Percentiles rank a stretch among this genome's conserved stretches.
These are phyloP conservation scores for Aspergillus caelatus DNA, from an alignment of 2,329 filamentous ascomycete genomes.

Conservation along the genomic window DNA sequence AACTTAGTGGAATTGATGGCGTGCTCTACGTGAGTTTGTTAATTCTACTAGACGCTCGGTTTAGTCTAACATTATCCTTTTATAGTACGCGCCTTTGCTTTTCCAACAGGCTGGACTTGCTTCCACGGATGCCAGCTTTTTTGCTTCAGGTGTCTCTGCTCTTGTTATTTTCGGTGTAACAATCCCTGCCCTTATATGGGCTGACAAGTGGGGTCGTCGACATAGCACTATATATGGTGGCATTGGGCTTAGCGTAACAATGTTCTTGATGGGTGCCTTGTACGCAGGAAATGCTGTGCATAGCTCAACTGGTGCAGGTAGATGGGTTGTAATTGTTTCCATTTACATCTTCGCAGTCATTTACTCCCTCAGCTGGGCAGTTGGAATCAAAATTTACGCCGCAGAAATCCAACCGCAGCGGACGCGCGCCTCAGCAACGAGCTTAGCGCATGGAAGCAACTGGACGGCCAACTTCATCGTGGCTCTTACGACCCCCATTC, in stretches of 20 bases:
- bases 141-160: constrained; percentile 64
- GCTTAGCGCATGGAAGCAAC: constrained; percentile 50
- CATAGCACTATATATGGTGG: constrained; percentile 59
- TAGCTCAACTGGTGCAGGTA: constrained; percentile 27
- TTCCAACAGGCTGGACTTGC: constrained; percentile 63
- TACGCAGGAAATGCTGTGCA: constrained; percentile 38
- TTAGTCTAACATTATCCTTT: background rate
- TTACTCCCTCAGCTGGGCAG: constrained; percentile 53
- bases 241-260: constrained; percentile 47
- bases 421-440: constrained; percentile 59
- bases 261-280: constrained; percentile 38
- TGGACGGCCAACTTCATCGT: constrained; percentile 47
- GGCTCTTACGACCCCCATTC: constrained; percentile 47
- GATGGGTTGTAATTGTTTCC: constrained; percentile 34
- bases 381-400: constrained; percentile 60
- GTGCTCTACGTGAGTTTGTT: constrained; percentile 57
- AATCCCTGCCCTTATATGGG: constrained; percentile 58
- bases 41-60: background rate
- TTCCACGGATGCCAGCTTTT: constrained; percentile 57
- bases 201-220: constrained; percentile 61
- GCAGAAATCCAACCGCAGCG: constrained; percentile 61
- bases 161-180: constrained; percentile 62
- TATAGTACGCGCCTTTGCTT: constrained; percentile 61
- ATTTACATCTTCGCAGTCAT: constrained; percentile 33
- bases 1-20: constrained; percentile 65